Percentiles rank a stretch among this genome's conserved stretches.
phyloP scores from a whole-genome alignment of 257 asterid species.

The Gardenia jasminoides region DNA sequence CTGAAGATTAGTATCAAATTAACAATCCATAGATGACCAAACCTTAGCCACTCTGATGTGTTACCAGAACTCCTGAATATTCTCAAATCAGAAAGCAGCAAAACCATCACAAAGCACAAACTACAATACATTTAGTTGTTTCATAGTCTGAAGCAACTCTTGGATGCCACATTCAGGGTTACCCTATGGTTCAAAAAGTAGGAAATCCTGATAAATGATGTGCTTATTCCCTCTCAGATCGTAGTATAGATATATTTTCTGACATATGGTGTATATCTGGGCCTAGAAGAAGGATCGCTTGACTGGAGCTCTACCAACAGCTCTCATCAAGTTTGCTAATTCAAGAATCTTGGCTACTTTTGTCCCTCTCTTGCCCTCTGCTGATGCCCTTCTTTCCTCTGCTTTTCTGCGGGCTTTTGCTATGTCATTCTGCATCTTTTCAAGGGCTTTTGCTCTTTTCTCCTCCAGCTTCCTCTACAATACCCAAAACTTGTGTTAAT shows the following conservation, averaged over 20 bases:
- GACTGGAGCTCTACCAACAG: constrained; percentile 82
- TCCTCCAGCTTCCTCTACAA: constrained; percentile 86
- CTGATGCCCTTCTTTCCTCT: constrained; percentile 88
- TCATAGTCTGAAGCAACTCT: background rate
- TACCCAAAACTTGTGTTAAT: background rate
- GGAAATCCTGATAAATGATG: constrained; percentile 6
- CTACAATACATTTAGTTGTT: background rate
- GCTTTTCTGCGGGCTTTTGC: constrained; percentile 92
- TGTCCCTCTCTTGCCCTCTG: constrained; percentile 91
- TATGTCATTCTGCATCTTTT: constrained; percentile 85
- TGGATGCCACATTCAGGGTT: constrained; percentile 4
- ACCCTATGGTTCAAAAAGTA: constrained; percentile 7
- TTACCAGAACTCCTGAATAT: background rate
- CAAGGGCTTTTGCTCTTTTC: constrained; percentile 81
- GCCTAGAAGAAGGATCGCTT: constrained; percentile 75
- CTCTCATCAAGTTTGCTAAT: constrained; percentile 76
- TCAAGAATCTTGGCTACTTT: constrained; percentile 84
- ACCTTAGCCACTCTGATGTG: background rate
- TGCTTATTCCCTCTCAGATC: background rate
- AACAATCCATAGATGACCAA: background rate
- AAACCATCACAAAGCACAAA: constrained; percentile 3
- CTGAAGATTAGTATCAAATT: background rate
- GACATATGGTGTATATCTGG: background rate
- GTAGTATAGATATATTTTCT: background rate
- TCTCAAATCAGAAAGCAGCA: background rate